Base-by-base conservation (phyloP, 2,329 filamentous ascomycete genomes). In the Neospermospora avenae region DNA sequence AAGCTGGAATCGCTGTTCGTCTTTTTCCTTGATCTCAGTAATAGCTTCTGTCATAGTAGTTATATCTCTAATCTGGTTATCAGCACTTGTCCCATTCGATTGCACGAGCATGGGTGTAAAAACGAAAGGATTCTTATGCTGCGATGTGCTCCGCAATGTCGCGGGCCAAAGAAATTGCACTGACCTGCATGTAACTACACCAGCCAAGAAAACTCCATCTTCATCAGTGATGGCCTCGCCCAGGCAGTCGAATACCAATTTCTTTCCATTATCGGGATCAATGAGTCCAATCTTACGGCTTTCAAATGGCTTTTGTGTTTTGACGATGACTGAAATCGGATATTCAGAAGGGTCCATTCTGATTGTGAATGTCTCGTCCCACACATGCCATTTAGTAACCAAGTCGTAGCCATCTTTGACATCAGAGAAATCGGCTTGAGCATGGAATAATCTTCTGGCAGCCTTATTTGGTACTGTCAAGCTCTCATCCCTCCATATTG, bases 401-500 rank as follows among this genome's bases (percentile, higher is more conserved):
- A 90, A 77, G 55, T 89, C 81, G 56, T 78, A 77, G 0, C 80
- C 81, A 39, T 83, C 78, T 2, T 72, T 70, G 2, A 74, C 60
- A 25, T 61, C 72, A 0, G 72, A 71, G 6, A 77, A 67, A 37
- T 78, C 76, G 3, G 74, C 73, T 14, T 77, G 72, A 10, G 74
- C 72, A 24, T 76, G 70, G 61, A 85, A 78, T n/a, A 87, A 72
- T 3, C 75, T 72, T 13, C 81, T 76, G 13, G 83, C 70, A 42
- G 70, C 70, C 66, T 82, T 83, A 69, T 93, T 93, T 3, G 89
- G 86, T 45, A 91, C 85, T 0, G 84, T 86, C 49, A 91, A 85
- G 51, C 84, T 88, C 56, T 88, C 84, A 65, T 93, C 90, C 69
- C 87, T 88, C 90, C 90, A 93, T 85, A 92, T 89, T 24, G 88